phyloP scores from a whole-genome alignment of 345 rosid species.

The Cardiospermum halicacabum region DNA sequence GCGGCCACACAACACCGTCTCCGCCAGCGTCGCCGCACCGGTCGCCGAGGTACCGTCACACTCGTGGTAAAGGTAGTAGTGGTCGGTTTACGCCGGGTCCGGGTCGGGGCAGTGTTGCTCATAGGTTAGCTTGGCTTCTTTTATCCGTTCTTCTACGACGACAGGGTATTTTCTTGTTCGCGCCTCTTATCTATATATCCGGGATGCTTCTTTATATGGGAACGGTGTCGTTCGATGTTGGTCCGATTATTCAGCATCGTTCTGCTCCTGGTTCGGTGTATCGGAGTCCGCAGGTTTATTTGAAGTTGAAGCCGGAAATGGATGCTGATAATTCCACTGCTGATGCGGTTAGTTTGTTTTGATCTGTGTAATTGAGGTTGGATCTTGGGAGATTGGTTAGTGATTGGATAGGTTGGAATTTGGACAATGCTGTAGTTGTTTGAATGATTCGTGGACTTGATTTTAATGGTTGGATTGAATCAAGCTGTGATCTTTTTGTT shows the following conservation, averaged over 20 bases:
- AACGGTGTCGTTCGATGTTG: conserved; percentile 78
- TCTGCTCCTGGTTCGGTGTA: conserved; percentile 88
- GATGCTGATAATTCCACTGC: conserved; percentile 87
- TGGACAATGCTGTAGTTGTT: too few species aligned
- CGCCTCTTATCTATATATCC: conserved; percentile 87
- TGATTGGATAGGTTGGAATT: too few species aligned
- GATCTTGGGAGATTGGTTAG: too few species aligned
- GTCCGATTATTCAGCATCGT: conserved; percentile 51
- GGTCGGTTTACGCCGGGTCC: conserved; percentile 46
- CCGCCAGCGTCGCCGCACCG: conserved; percentile 94
- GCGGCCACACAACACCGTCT: conserved; percentile 95
- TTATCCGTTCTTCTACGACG: conserved; percentile 89
- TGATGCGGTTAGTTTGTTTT: conserved; percentile 62
- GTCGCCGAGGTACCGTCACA: conserved; percentile 78
- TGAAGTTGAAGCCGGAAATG: conserved; percentile 80
- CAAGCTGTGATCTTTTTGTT: conserved; percentile 1
- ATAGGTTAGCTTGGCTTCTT: conserved; percentile 80
- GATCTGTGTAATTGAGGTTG: too few species aligned
- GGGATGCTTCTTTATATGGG: conserved; percentile 97
- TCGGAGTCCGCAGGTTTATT: conserved; percentile 85
- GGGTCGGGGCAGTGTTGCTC: conserved; percentile 49
- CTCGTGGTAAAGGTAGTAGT: conserved; percentile 53
- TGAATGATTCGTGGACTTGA: too few species aligned
- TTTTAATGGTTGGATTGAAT: background rate
- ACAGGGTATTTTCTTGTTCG: conserved; percentile 87